phyloP scores from a whole-genome alignment of 2,329 filamentous ascomycete genomes.

The Phaeosphaeriaceae sp. region DNA sequence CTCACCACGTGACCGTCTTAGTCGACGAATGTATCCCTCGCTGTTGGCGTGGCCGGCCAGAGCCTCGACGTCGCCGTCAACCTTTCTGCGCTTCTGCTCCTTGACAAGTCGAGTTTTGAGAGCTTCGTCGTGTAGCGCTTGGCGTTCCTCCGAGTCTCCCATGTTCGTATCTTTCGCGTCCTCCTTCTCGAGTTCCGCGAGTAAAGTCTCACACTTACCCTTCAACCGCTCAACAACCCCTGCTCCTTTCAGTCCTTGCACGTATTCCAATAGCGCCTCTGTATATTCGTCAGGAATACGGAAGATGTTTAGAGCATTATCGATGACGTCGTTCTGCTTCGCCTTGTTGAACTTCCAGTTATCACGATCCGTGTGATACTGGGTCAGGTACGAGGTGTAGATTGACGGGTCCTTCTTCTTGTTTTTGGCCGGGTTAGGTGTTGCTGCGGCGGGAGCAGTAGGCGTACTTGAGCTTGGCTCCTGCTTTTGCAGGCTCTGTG shows the following conservation, averaged over 20 bases:
- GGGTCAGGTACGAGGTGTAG: conserved; percentile 77
- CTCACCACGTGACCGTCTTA: conserved; percentile 43
- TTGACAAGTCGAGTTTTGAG: conserved; percentile 43
- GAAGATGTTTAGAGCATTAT: conserved; percentile 77
- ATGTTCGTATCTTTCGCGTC: conserved; percentile 36
- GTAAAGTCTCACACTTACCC: conserved; percentile 69
- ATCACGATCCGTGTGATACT: conserved; percentile 73
- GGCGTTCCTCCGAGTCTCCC: conserved; percentile 43
- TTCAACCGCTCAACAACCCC: conserved; percentile 71
- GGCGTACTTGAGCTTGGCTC: not conserved
- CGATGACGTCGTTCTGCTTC: conserved; percentile 83
- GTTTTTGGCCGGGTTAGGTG: conserved; percentile 17
- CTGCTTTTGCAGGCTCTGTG: not conserved
- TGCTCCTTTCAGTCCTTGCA: conserved; percentile 78
- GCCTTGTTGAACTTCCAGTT: conserved; percentile 98
- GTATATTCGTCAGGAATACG: conserved; percentile 75
- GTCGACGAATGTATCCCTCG: conserved; percentile 40
- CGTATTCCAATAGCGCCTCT: conserved; percentile 75
- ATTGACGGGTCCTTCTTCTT: conserved; percentile 62
- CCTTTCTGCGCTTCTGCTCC: conserved; percentile 37
- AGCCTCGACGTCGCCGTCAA: conserved; percentile 39
- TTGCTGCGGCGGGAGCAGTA: not conserved
- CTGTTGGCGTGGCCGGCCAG: conserved; percentile 31
- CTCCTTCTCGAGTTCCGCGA: conserved; percentile 58
- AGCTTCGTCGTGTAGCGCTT: conserved; percentile 46